Evolutionary conservation across 73 alveolate species (phyloP).

Genomic region (Tetrahymena borealis): DNA sequence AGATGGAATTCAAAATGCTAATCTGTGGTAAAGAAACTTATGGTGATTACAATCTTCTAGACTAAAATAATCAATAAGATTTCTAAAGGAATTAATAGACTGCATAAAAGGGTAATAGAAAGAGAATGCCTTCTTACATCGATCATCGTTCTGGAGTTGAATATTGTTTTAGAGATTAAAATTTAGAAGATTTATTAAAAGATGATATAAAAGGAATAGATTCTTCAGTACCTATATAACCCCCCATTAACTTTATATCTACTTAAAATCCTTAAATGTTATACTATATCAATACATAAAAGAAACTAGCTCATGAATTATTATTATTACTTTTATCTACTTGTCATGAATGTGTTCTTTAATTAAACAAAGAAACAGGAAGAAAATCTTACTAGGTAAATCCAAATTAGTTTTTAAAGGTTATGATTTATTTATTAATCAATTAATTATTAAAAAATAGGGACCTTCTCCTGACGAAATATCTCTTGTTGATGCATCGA

Average conservation of each 20-base stretch:
- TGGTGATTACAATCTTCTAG: slow-evolving; percentile 8
- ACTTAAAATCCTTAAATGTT: slow-evolving; percentile 11
- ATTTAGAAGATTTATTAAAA: slow-evolving; percentile 1
- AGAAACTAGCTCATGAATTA: slow-evolving; percentile 26
- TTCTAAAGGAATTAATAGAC: background rate
- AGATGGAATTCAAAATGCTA: slow-evolving; percentile 60
- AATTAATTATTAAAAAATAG: background rate
- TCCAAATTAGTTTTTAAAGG: background rate
- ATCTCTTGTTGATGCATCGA: slow-evolving; percentile 90
- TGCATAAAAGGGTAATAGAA: background rate
- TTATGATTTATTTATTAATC: background rate
- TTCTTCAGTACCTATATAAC: background rate
- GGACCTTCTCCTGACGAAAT: slow-evolving; percentile 93
- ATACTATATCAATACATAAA: slow-evolving; percentile 10
- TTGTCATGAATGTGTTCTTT: slow-evolving; percentile 78
- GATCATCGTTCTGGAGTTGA: slow-evolving; percentile 46
- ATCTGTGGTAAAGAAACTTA: background rate
- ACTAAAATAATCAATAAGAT: background rate
- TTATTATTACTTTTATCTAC: slow-evolving; percentile 47
- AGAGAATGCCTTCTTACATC: background rate
- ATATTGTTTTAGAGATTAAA: slow-evolving; percentile 19
- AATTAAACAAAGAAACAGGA: slow-evolving; percentile 52
- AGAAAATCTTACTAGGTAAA: slow-evolving; percentile 3
- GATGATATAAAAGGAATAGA: background rate
- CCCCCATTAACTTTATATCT: background rate